phyloP scores from a whole-genome alignment of 768 basidiomycete genomes.

The Rhodosporidiobolus sp. region DNA sequence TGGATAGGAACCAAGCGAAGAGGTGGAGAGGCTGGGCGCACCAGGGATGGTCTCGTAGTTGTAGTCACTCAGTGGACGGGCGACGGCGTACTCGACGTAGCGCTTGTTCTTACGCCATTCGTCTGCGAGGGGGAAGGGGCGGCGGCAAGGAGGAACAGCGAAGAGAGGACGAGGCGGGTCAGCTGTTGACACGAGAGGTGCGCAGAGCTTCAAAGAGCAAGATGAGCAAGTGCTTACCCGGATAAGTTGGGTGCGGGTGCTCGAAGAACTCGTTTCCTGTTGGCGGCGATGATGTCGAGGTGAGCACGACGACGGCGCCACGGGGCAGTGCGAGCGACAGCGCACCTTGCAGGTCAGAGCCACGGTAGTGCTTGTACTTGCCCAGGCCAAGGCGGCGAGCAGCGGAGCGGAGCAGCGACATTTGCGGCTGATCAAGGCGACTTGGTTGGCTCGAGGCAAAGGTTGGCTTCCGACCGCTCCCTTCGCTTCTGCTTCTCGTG shows the following conservation, averaged over 20 bases:
- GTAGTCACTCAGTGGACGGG: conserved; percentile 36
- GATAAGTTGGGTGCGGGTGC: conserved; percentile 22
- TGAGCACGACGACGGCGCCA: neutral
- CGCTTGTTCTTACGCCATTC: conserved; percentile 38
- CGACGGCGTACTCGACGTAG: conserved; percentile 38
- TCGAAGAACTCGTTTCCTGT: conserved; percentile 43
- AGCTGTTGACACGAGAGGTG: neutral
- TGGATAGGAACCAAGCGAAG: no score
- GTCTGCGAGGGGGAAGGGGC: neutral
- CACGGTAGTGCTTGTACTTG: conserved; percentile 35
- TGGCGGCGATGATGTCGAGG: neutral
- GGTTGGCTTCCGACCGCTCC: no score
- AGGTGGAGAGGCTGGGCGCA: neutral
- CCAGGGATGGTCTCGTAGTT: conserved; percentile 35
- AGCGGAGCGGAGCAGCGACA: conserved; percentile 27
- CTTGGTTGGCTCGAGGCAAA: no score
- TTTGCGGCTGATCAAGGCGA: neutral
- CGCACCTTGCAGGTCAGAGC: conserved; percentile 35
- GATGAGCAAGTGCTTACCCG: conserved; percentile 1
- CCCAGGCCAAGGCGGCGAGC: conserved; percentile 33
- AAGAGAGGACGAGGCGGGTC: neutral
- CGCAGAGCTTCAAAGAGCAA: no score
- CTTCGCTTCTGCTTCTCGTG: no score
- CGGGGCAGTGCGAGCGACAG: neutral
- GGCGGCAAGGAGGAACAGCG: neutral